Evolutionary conservation across 169 alveolate species (phyloP).

Genomic region (Plasmodium yoelii): DNA sequence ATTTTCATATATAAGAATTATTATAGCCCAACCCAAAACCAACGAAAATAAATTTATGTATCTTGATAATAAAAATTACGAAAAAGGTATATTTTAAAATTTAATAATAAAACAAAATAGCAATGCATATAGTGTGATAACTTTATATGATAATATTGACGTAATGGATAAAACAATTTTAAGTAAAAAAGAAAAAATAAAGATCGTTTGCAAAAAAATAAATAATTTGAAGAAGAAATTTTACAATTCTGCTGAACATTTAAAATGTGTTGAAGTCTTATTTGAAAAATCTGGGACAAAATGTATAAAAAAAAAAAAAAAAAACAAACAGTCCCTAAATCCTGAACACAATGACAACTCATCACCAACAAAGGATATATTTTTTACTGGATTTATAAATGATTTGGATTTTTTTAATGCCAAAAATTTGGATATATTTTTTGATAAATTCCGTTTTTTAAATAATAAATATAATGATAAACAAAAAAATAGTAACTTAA

Average conservation of each 20-base stretch:
- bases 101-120: too few relatives aligned
- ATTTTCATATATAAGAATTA: too few relatives aligned
- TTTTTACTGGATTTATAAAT: conserved; percentile 36
- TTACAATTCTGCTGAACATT: conserved; percentile 21
- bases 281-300: conserved; percentile 45
- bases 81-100: too few relatives aligned
- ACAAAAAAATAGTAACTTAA: not conserved
- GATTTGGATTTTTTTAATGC: conserved; percentile 25
- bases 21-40: too few relatives aligned
- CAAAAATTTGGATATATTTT: conserved; percentile 18
- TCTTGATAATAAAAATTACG: too few relatives aligned
- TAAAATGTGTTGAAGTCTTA: conserved; percentile 55
- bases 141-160: too few relatives aligned
- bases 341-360: not conserved
- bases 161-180: conserved; percentile 2
- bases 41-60: too few relatives aligned
- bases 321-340: not conserved
- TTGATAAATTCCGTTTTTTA: conserved; percentile 27
- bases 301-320: conserved; percentile 27
- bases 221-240: conserved; percentile 19
- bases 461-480: conserved; percentile 1
- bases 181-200: conserved; percentile 44
- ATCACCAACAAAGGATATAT: conserved; percentile 3
- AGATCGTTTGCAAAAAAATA: conserved; percentile 33
- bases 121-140: too few relatives aligned